These are phyloP conservation scores for Malus hybrid DNA, from an alignment of 331 rosid species.

Conservation along the genomic window DNA sequence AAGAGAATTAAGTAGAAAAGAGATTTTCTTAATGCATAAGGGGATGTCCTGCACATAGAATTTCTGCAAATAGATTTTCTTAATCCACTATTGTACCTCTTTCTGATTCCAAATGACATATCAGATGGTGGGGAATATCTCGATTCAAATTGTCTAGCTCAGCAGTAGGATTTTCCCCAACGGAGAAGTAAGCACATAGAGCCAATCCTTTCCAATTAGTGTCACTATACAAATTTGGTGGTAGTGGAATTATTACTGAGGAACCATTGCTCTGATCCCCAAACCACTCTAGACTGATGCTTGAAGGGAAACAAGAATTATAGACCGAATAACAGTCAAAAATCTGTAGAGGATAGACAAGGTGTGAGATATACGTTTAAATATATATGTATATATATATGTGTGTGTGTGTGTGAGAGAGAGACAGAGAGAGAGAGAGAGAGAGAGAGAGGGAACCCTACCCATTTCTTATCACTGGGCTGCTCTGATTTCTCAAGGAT, in stretches of 20 bases:
- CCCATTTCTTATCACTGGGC: not conserved
- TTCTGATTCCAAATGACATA: not conserved
- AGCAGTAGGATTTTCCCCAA: not conserved
- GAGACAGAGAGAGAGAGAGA: too few relatives aligned
- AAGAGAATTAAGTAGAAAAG: too few relatives aligned
- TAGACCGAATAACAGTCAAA: not conserved
- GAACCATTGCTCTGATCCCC: not conserved
- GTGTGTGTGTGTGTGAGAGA: too few relatives aligned
- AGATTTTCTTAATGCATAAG: too few relatives aligned
- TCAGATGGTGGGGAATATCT: not conserved
- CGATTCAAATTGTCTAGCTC: not conserved
- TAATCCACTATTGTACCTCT: not conserved
- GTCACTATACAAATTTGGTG: not conserved
- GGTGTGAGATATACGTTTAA: not conserved
- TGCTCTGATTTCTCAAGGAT: not conserved
- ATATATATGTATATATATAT: too few relatives aligned
- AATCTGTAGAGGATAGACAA: not conserved
- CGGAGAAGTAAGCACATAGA: not conserved
- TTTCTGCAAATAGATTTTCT: too few relatives aligned
- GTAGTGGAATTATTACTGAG: not conserved
- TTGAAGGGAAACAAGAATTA: not conserved
- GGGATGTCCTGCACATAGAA: too few relatives aligned
- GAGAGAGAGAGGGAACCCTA: not conserved
- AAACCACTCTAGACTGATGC: not conserved
- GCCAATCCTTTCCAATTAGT: conserved; percentile 3